Evolutionary conservation across 1,284 basidiomycete genomes (phyloP), one percentile per base, ranked within the genome.

Genomic region (Lentinula novae-zelandiae): DNA sequence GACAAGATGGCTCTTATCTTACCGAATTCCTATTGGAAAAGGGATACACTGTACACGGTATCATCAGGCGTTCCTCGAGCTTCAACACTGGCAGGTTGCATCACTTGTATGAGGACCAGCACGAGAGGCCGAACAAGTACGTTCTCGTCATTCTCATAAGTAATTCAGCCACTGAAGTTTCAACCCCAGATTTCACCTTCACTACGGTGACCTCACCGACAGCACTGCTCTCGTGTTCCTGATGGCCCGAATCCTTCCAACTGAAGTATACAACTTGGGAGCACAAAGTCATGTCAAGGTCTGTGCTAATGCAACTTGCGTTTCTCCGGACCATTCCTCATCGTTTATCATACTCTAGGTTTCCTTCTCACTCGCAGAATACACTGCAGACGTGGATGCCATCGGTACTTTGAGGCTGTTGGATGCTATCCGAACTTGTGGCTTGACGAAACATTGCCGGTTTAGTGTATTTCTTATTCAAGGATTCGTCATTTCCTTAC

Each of bases 361-460:
- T 66, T 96, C 93, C 34, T 96, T 96, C 74, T 94, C 96, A 75
- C 95, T 96, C 92, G 92, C 94, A 40, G 94, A 96, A 76, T 96
- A 96, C 77, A 96, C 95, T 0, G 93, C 90, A 61, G 93, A 96
- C 69, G 93, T 96, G 57, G 95, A 96, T 69, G 95, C 87, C 9
- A 81, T 96, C 39, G 94, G 94, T 59, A 96, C 94, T 0, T 84
- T 96, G 52, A 91, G 94, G 67, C 83, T 96, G 61, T 86, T 96
- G 60, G 95, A 96, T 69, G 95, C 94, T 58, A 89, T 96, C 73
- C 86, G 94, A 44, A 96, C 94, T 6, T 94, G 93, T 72, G 94
- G 95, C 8, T 83, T 95, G 64, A 87, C 93, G 72, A 86, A 89
- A 67, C 89, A 93, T 74, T 82, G 92, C 68, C 86, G 90, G 53